Base-by-base conservation (phyloP, 1,139 yeast species). In the Pichia cactophila region DNA sequence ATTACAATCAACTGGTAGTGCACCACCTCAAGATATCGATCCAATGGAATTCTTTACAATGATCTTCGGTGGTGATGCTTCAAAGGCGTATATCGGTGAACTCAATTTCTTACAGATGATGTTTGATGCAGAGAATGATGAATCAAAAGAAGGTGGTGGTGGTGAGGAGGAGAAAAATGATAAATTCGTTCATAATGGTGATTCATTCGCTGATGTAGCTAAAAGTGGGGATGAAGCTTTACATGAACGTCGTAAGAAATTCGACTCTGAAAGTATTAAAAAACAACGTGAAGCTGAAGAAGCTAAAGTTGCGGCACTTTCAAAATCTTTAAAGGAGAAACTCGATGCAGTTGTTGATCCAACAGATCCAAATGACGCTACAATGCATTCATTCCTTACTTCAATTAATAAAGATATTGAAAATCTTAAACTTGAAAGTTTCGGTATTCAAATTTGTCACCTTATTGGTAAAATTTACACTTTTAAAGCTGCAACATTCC, bases 11-110 rank as follows among this genome's bases (percentile, higher is more conserved):
- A 52, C 51, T 8, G 65, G 63, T 23, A 81, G 83, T n/a, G 74
- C 81, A 40, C 88, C 88, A 2, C 47, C 49, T 6, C 73, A 71
- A 33, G 82, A 80, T 51, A 86, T 86, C 62, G 97, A 89, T 63
- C 95, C 97, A 0, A 75, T 83, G 44, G 97, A 89, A 64, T 82
- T 87, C 60, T 87, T 89, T 67, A 74, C 86, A n/a, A 78, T 77
- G 71, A 84, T 89, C 38, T 89, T 89, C 67, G 97, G 97, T 43
- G 97, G 97, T 40, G 96, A 86, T 53, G 92, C 94, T 2, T 90
- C 90, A 67, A 79, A 76, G 44, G 86, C 83, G 50, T 84, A 89
- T 84, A 82, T 85, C 54, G 94, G 92, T 2, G 87, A 84, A 55
- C 73, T 84, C 54, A 74, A 83, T 6, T 70, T 83, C 66, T 66